Evolutionary conservation across 1,284 basidiomycete species (phyloP).

Genomic region (Irpex sp.): DNA sequence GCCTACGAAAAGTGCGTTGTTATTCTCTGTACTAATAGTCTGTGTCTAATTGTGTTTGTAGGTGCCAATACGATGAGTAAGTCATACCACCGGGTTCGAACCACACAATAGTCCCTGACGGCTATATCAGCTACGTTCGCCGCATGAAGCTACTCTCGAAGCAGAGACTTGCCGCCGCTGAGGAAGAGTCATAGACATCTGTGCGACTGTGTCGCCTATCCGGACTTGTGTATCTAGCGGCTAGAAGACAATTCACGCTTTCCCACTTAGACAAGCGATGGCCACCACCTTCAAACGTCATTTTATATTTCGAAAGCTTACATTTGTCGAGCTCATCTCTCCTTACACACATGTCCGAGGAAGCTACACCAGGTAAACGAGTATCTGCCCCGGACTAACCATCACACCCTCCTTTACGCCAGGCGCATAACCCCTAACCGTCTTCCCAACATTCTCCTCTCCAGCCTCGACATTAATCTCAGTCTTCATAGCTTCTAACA

Average conservation of each 20-base stretch:
- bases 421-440: conserved; percentile 35
- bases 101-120: conserved; percentile 9
- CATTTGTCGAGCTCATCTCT: too few species aligned
- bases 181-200: conserved; percentile 34
- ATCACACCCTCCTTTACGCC: conserved; percentile 38
- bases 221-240: neutral
- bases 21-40: conserved; percentile 7
- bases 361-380: conserved; percentile 32
- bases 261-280: neutral
- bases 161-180: conserved; percentile 63
- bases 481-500: conserved; percentile 76
- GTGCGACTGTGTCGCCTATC: neutral
- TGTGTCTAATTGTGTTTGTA: conserved; percentile 26
- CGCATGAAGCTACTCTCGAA: conserved; percentile 80
- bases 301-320: too few species aligned
- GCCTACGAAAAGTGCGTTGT: conserved; percentile 68
- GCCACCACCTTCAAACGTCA: too few species aligned
- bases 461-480: conserved; percentile 51
- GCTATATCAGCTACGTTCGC: conserved; percentile 63
- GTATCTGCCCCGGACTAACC: conserved; percentile 42
- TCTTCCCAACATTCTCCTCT: conserved; percentile 42
- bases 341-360: neutral
- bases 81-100: conserved; percentile 30
- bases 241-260: neutral
- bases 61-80: conserved; percentile 90